Evolutionary conservation across 352 stramenopile genomes (phyloP).

Genomic region (Globisporangium yorkense): DNA sequence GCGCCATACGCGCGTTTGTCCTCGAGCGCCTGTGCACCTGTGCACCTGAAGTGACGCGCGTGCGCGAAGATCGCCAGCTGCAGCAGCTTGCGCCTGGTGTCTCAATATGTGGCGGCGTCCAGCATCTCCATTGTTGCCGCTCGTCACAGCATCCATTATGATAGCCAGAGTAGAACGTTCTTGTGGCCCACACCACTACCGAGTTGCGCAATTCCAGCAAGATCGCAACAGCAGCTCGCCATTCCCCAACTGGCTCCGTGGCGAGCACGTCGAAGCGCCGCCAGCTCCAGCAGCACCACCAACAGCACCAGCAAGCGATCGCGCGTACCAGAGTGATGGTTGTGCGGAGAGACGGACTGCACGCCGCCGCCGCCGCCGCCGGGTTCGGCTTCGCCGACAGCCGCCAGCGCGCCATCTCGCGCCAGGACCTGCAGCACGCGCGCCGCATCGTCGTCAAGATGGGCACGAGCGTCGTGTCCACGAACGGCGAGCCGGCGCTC

Average conservation of each 20-base stretch:
- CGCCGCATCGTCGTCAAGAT: slow-evolving; percentile 94
- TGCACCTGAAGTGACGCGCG: no score
- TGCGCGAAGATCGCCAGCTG: no score
- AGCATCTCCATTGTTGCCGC: neutral
- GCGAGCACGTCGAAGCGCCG: neutral
- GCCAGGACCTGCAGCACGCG: slow-evolving; percentile 67
- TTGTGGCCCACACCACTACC: neutral
- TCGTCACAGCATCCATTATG: no score
- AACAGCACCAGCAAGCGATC: neutral
- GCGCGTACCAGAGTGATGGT: slow-evolving; percentile 9
- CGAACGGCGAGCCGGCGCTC: slow-evolving; percentile 89
- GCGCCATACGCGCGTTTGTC: no score
- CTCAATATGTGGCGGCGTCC: neutral
- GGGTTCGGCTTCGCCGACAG: neutral
- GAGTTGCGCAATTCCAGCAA: neutral
- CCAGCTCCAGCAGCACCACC: no score
- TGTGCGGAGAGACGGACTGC: slow-evolving; percentile 50
- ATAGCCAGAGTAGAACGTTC: neutral
- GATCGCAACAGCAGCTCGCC: neutral
- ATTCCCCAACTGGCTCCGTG: slow-evolving; percentile 1
- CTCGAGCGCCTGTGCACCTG: no score
- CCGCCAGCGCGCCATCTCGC: slow-evolving; percentile 47
- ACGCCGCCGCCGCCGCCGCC: slow-evolving; percentile 34
- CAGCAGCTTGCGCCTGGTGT: no score
- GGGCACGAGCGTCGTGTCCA: slow-evolving; percentile 94